These are phyloP conservation scores for Colletotrichum tamarilloi DNA, from an alignment of 2,329 filamentous ascomycete species.

Conservation along the genomic window DNA sequence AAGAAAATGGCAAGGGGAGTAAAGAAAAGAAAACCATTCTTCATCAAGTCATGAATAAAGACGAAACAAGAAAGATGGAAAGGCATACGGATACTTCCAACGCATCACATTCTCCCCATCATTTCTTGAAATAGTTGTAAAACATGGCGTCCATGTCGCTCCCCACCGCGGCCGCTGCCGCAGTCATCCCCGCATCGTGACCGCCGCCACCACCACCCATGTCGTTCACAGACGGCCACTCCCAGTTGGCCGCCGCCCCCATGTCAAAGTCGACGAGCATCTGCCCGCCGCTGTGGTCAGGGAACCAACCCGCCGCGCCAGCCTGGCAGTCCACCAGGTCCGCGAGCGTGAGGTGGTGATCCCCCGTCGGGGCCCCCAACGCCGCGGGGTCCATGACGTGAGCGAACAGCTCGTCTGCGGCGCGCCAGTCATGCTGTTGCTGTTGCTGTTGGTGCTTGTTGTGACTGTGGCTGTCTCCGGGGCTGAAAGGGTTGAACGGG, in stretches of 20 bases:
- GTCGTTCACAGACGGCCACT: conserved; percentile 39
- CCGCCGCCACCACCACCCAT: conserved; percentile 28
- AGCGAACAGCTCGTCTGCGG: conserved; percentile 40
- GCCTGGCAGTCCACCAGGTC: conserved; percentile 41
- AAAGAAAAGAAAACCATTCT: not conserved
- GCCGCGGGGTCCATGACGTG: conserved; percentile 37
- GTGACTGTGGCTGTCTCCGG: conserved; percentile 39
- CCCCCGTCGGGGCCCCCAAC: conserved; percentile 30
- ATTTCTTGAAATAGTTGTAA: conserved; percentile 22
- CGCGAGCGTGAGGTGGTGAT: conserved; percentile 40
- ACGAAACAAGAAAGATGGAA: not conserved
- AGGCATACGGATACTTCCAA: not conserved
- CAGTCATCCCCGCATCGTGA: conserved; percentile 33
- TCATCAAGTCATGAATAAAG: not conserved
- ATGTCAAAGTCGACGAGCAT: conserved; percentile 46
- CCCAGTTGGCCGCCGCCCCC: conserved; percentile 40
- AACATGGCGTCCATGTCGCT: conserved; percentile 39
- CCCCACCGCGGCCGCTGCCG: conserved; percentile 22
- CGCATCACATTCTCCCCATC: not conserved
- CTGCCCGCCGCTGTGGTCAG: conserved; percentile 34
- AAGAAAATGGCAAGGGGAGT: not conserved
- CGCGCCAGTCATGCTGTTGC: conserved; percentile 38
- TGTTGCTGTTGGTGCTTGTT: not conserved
- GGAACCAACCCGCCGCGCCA: conserved; percentile 39
- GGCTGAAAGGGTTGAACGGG: conserved; percentile 38